phyloP scores from a whole-genome alignment of 1,284 basidiomycete genomes.

The Malassezia psittaci region DNA sequence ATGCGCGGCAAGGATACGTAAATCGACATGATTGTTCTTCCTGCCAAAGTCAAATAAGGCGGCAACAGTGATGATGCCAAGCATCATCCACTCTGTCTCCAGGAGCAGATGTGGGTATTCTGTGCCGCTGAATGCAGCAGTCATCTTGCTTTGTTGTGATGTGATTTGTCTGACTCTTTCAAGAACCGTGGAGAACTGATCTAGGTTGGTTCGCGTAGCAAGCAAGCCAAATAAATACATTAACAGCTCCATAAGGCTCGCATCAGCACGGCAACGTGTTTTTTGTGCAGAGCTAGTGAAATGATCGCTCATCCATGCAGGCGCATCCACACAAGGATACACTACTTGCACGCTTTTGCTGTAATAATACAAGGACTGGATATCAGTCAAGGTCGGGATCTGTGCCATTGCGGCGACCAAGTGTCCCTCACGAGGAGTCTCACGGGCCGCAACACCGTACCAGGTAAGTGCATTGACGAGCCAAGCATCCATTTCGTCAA shows the following conservation, averaged over 20 bases:
- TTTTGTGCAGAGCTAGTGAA: conserved; percentile 64
- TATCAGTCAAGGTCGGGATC: conserved; percentile 67
- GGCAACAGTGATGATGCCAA: conserved; percentile 64
- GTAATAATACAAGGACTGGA: conserved; percentile 83
- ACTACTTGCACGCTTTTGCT: conserved; percentile 62
- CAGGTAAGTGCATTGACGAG: conserved; percentile 76
- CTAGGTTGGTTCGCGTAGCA: no score
- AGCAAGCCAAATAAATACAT: not conserved
- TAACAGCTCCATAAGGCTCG: conserved; percentile 61
- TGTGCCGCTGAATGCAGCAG: not conserved
- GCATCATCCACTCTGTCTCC: conserved; percentile 89
- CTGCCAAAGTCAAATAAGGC: conserved; percentile 76
- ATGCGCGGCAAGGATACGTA: conserved; percentile 1
- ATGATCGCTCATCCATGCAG: conserved; percentile 72
- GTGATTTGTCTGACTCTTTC: no score
- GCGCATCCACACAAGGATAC: conserved; percentile 72
- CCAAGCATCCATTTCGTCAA: conserved; percentile 61
- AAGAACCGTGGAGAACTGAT: no score
- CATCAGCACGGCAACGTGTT: conserved; percentile 56
- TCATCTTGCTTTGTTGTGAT: no score
- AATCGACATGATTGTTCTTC: conserved; percentile 57
- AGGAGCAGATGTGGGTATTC: conserved; percentile 47
- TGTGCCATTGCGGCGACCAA: conserved; percentile 90
- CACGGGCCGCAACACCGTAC: conserved; percentile 77
- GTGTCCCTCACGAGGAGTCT: conserved; percentile 79